Evolutionary conservation across 169 alveolate genomes (phyloP).

Genomic region (Ichthyophthirius multifiliis): DNA sequence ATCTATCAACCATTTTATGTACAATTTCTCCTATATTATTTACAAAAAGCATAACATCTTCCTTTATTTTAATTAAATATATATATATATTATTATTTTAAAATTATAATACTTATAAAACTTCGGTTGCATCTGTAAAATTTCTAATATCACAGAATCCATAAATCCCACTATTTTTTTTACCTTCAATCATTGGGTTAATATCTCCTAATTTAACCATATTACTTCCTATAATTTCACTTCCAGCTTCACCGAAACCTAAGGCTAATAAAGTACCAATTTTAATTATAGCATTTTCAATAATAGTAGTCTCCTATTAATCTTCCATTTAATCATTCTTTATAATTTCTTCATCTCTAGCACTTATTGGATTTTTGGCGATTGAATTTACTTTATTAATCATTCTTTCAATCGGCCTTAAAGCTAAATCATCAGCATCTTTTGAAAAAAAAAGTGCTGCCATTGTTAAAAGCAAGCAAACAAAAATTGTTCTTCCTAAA

Average conservation of each 20-base stretch:
- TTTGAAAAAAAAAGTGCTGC: conserved; percentile 70
- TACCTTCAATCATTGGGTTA: conserved; percentile 85
- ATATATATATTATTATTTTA: no score
- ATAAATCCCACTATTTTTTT: conserved; percentile 75
- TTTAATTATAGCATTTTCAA: conserved; percentile 88
- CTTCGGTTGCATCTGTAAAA: conserved; percentile 83
- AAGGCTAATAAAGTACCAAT: conserved; percentile 88
- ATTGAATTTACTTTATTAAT: conserved; percentile 79
- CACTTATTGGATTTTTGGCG: conserved; percentile 67
- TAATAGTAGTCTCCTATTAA: conserved; percentile 75
- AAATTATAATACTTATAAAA: conserved; percentile 42
- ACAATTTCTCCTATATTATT: conserved; percentile 88
- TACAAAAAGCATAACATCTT: conserved; percentile 82
- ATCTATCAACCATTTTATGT: conserved; percentile 79
- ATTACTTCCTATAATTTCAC: conserved; percentile 78
- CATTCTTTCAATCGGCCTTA: conserved; percentile 89
- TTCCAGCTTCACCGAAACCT: conserved; percentile 86
- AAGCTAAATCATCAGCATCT: conserved; percentile 77
- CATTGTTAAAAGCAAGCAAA: conserved; percentile 51
- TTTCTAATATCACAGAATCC: conserved; percentile 86
- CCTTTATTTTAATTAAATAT: neutral
- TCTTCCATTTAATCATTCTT: conserved; percentile 24
- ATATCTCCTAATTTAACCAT: conserved; percentile 68
- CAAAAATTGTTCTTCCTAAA: conserved; percentile 63
- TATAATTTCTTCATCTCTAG: conserved; percentile 51